These are phyloP conservation scores for Xylariales sp. DNA, from an alignment of 2,329 filamentous ascomycete genomes.

Conservation along the genomic window DNA sequence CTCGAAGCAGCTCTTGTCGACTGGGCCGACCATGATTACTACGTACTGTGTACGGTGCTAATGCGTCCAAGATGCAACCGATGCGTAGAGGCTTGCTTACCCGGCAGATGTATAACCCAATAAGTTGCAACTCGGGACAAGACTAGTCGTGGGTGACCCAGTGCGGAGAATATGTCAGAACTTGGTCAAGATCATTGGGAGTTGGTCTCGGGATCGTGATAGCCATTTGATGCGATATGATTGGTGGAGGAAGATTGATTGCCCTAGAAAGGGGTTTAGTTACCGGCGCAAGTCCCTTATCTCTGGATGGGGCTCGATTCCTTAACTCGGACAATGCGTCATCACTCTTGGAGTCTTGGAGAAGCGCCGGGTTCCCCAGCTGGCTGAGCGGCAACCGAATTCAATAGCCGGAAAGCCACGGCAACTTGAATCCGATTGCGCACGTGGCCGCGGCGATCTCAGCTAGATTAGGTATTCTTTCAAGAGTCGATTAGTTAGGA, in stretches of 20 bases:
- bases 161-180: slow-evolving; percentile 15
- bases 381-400: too few species aligned
- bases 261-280: neutral
- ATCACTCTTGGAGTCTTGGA: too few species aligned
- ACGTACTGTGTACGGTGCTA: too few species aligned
- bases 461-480: too few species aligned
- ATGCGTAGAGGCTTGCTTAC: neutral
- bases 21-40: too few species aligned
- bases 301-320: neutral
- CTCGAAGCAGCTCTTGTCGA: too few species aligned
- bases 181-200: slow-evolving; percentile 13
- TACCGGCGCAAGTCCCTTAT: neutral
- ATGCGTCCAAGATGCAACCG: neutral
- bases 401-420: too few species aligned
- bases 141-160: slow-evolving; percentile 11
- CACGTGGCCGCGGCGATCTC: too few species aligned
- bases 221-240: neutral
- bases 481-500: too few species aligned
- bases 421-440: too few species aligned
- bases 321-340: too few species aligned
- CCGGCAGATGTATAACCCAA: slow-evolving; percentile 23
- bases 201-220: neutral
- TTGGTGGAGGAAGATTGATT: slow-evolving; percentile 4
- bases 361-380: too few species aligned
- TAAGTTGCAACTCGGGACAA: slow-evolving; percentile 14